Evolutionary conservation across 148 eudicot genomes (phyloP), one percentile per base, ranked within the genome.

Genomic region (Pharnaceum exiguum): DNA sequence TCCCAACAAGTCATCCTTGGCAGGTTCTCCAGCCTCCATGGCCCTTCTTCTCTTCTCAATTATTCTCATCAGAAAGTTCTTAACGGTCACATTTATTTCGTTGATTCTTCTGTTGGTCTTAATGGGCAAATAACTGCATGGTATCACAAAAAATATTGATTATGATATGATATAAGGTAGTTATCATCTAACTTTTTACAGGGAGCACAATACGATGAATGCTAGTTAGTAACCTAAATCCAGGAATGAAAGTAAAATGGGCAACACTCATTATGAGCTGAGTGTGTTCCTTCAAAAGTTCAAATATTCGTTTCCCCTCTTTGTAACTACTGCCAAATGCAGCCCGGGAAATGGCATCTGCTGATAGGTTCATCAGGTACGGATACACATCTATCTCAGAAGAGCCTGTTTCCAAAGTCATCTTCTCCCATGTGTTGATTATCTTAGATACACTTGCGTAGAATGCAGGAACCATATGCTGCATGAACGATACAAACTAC

Each of bases 341-440:
- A 5, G 77, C 77, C 49, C 71, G 30, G 18, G 77, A 61, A 21
- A 72, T 72, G 5, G 21, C 63, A 37, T 72, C 77, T 7, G 50
- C 72, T 3, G 72, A 39, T 5, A 72, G 29, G 17, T 40, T 60
- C n/a, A 10, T 25, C 19, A 72, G 38, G 49, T 33, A 5, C 0
- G 77, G 72, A 71, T 68, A 72, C 26, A 72, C 43, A 48, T 67
- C 72, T 15, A 67, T 5, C 59, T 67, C 77, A 10, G 28, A 29
- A 7, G 37, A 18, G 5, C 72, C 68, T 11, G 9, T 45, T 42
- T 38, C 62, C 12, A 43, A 3, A 13, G 49, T 16, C 36, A 17
- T 24, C 6, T 33, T 15, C 28, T 72, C 77, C 77, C 77, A 72
- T 35, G 30, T 30, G n/a, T 23, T 42, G 15, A 60, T 6, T 59